Base-by-base conservation (phyloP, 2,329 filamentous ascomycete species). In the Daldinia eschscholtzii region DNA sequence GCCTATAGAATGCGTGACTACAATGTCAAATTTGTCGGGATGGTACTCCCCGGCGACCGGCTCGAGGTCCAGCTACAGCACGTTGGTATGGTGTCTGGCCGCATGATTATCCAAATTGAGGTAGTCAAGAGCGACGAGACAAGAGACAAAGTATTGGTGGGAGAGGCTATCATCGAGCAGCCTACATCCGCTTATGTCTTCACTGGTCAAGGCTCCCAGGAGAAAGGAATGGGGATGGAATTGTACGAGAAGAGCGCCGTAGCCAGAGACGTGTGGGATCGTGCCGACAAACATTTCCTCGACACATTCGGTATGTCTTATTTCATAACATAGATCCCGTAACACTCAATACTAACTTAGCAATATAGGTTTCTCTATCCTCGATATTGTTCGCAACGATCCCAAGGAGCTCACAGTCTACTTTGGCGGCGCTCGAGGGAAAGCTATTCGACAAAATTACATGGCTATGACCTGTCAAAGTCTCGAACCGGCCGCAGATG, bases 151-250 rank as follows among this genome's bases (percentile, higher is more conserved):
- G 79, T 81, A 10, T 60, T 81, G 9, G 52, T 59, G 1, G 73
- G 72, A 0, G 61, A 68, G 18, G 67, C 69, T 13, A 71, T 62
- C 56, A 70, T 79, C 46, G 78, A 78, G 57, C 79, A 77, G 39
- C 69, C 70, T 3, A 61, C 62, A 2, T 80, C 81, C 2, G 77
- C 79, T 1, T 80, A 79, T 55, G 48, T 82, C 12, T 83, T 83
- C 62, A 81, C 79, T 6, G 81, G 81, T 1, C 81, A 83, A 64
- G 81, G 81, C 5, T 79, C 76, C 41, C 81, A 82, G 65, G 74
- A 76, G 52, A 65, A 75, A 15, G 74, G 73, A 9, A 83, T 83
- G 81, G 81, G 81, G 1, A 82, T 82, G 80, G 78, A 78, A n/a
- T 70, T 83, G n/a, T 82, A 82, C 56, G 75, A 71, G 12, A 68